Evolutionary conservation across 2,329 filamentous ascomycete genomes (phyloP).

Genomic region (Xenoacremonium recifei): DNA sequence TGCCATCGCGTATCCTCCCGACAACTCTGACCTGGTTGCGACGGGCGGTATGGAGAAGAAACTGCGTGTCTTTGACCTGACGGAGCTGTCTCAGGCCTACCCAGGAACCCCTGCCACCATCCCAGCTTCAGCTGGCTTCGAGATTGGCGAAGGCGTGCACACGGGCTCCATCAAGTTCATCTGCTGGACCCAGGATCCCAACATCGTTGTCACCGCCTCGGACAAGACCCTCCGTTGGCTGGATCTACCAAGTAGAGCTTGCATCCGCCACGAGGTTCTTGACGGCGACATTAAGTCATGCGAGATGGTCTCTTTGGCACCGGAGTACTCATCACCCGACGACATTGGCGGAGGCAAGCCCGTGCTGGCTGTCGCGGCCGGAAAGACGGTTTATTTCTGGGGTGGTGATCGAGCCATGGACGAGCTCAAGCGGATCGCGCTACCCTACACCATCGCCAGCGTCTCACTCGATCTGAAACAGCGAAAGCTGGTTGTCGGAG

Average conservation of each 20-base stretch:
- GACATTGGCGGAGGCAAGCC: slow-evolving; percentile 67
- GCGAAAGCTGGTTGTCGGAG: slow-evolving; percentile 84
- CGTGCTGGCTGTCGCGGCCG: slow-evolving; percentile 87
- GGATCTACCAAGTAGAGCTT: slow-evolving; percentile 74
- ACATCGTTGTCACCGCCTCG: slow-evolving; percentile 85
- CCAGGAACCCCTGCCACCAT: slow-evolving; percentile 45
- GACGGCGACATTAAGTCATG: slow-evolving; percentile 88
- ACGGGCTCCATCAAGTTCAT: slow-evolving; percentile 92
- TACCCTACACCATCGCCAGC: slow-evolving; percentile 84
- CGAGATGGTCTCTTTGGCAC: slow-evolving; percentile 74
- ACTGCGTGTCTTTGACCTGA: slow-evolving; percentile 87
- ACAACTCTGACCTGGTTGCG: slow-evolving; percentile 79
- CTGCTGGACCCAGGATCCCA: slow-evolving; percentile 87
- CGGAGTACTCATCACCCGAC: slow-evolving; percentile 54
- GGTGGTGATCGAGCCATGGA: slow-evolving; percentile 69
- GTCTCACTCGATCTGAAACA: slow-evolving; percentile 83
- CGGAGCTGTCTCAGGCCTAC: slow-evolving; percentile 49
- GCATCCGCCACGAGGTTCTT: slow-evolving; percentile 74
- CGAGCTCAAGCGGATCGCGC: slow-evolving; percentile 74
- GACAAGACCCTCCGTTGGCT: slow-evolving; percentile 95
- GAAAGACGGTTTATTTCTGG: slow-evolving; percentile 92
- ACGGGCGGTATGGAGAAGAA: slow-evolving; percentile 97
- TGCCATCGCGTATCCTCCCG: slow-evolving; percentile 83
- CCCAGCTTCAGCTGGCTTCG: slow-evolving; percentile 66
- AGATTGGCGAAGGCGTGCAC: slow-evolving; percentile 84